phyloP scores from a whole-genome alignment of 2,329 filamentous ascomycete genomes.

The Fusarium hainanense region DNA sequence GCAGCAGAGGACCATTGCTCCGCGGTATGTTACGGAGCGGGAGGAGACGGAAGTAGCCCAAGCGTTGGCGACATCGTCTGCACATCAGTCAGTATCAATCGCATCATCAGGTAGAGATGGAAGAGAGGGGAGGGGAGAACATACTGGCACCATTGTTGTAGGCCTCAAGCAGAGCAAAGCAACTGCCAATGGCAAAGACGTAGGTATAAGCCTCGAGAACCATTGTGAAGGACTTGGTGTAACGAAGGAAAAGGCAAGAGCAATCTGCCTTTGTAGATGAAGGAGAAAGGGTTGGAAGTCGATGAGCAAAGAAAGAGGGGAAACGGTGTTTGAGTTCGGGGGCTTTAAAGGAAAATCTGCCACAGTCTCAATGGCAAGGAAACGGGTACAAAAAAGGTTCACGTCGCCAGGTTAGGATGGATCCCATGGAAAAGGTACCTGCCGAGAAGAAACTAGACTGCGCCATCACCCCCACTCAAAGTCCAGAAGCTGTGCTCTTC shows the following conservation, averaged over 20 bases:
- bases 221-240: conserved; percentile 56
- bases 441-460: neutral
- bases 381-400: neutral
- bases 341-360: conserved; percentile 33
- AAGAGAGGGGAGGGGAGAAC: conserved; percentile 48
- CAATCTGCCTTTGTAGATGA: conserved; percentile 11
- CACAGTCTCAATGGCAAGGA: neutral
- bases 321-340: neutral
- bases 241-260: neutral
- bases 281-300: conserved; percentile 14
- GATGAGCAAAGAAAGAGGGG: conserved; percentile 23
- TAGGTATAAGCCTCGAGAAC: conserved; percentile 73
- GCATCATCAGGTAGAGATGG: too few relatives aligned
- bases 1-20: conserved; percentile 74
- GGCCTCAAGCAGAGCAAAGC: conserved; percentile 80
- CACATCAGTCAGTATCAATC: neutral
- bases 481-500: conserved; percentile 32
- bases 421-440: neutral
- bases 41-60: conserved; percentile 86
- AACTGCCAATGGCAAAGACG: conserved; percentile 79
- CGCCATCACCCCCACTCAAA: conserved; percentile 1
- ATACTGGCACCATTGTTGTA: conserved; percentile 83
- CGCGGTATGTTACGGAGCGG: conserved; percentile 76
- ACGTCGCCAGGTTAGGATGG: neutral
- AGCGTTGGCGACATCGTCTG: conserved; percentile 85